These are phyloP conservation scores for Plasmodiophora brassicae DNA, from an alignment of 208 protist species.

Conservation along the genomic window DNA sequence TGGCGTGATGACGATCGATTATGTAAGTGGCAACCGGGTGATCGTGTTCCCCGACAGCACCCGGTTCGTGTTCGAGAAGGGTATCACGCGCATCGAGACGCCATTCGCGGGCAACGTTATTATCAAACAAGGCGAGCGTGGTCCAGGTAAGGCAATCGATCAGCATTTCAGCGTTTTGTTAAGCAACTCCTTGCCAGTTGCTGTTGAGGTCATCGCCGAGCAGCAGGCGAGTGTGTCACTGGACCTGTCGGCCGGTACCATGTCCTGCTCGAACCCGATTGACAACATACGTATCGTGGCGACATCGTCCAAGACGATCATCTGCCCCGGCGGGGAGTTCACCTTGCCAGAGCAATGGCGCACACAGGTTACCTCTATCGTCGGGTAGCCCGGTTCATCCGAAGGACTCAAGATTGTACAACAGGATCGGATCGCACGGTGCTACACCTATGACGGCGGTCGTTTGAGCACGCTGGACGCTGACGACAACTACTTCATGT, in stretches of 20 bases:
- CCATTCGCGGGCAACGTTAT: not conserved
- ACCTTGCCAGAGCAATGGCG: not conserved
- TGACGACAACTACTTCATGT: not conserved
- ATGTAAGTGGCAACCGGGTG: not conserved
- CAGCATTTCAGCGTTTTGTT: not conserved
- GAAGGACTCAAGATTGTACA: not conserved
- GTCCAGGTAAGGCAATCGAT: not conserved
- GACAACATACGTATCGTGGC: no score
- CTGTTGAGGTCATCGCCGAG: not conserved
- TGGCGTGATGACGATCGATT: conserved; percentile 16
- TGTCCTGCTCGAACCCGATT: not conserved
- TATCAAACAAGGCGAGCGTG: not conserved
- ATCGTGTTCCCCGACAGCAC: not conserved
- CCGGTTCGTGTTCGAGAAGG: not conserved
- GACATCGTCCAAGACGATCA: not conserved
- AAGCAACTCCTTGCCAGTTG: not conserved
- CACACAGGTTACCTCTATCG: not conserved
- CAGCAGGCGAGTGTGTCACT: not conserved
- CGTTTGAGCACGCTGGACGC: not conserved
- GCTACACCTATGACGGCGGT: not conserved
- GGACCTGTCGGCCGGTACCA: not conserved
- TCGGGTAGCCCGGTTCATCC: not conserved
- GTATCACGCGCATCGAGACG: not conserved
- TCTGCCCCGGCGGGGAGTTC: not conserved
- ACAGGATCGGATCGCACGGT: not conserved